Evolutionary conservation across 2,329 filamentous ascomycete genomes (phyloP), one percentile per base, ranked within the genome.

Genomic region (Pyricularia grisea): DNA sequence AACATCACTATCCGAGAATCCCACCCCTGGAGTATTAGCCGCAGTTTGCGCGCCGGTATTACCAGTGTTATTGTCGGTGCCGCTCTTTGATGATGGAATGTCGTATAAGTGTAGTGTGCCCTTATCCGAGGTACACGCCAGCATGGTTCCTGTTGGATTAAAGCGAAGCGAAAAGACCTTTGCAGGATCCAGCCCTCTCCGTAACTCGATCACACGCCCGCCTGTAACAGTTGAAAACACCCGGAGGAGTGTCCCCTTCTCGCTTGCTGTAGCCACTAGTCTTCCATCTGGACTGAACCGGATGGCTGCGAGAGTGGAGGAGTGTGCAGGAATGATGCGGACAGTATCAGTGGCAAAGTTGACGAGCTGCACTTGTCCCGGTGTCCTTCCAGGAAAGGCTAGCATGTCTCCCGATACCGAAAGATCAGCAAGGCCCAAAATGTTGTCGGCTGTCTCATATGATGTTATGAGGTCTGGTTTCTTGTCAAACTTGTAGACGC

Each of bases 121-220:
- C 80, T 98, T 99, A 82, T 99, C 95, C 1, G 94, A 97, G 0
- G 94, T 98, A 71, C 93, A 94, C 30, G 95, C 95, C 12, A 98
- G 85, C 76, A 93, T 86, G 63, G 85, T 87, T 67, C 91, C 92
- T 0, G 89, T 89, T 0, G 94, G 94, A 25, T 92, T 96, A 77
- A 99, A 95, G 12, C 91, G 90, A 12, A 99, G 83, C 1, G 92
- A 94, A 79, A 92, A 97, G 73, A 98, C 91, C 68, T 89, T 88
- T 20, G 95, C 94, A 50, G 89, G 90, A 75, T 99, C 95, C 66
- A 97, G 90, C 61, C 95, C 95, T 42, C 95, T 89, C 63, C 95
- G 89, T 66, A 97, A 85, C 79, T 99, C 95, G 58, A 88, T 90
- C 58, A 97, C 80, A 70, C 91, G 90, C 12, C 92, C 92, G 76